phyloP scores from a whole-genome alignment of 495 filamentous ascomycete species.

The Penicillium crystallinum region DNA sequence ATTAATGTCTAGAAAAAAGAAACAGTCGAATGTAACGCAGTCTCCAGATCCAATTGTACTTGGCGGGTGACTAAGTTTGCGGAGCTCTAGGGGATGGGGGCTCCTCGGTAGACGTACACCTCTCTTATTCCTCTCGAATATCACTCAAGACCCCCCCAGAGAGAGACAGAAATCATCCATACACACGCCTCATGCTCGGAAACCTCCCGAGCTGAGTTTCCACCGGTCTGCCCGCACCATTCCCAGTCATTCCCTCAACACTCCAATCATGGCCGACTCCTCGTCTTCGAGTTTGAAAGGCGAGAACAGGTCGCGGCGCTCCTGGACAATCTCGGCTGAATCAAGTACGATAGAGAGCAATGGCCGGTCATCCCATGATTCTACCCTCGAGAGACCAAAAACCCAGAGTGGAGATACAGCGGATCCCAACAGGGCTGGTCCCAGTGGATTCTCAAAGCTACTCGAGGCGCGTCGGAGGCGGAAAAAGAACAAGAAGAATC shows the following conservation, averaged over 20 bases:
- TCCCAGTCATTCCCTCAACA: conserved; percentile 3
- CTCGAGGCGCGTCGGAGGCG: conserved; percentile 44
- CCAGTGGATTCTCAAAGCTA: conserved; percentile 49
- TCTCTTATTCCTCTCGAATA: background rate
- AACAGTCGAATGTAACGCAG: background rate
- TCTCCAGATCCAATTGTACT: background rate
- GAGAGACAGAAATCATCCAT: background rate
- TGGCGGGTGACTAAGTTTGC: conserved; percentile 4
- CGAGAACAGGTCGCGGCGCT: conserved; percentile 25
- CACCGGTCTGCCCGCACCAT: background rate
- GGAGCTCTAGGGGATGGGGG: conserved; percentile 1
- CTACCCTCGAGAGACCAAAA: conserved; percentile 37
- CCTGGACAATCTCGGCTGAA: conserved; percentile 31
- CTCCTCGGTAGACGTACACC: background rate
- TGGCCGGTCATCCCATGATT: conserved; percentile 42
- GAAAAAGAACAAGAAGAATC: conserved; percentile 38
- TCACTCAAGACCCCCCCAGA: background rate
- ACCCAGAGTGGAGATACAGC: conserved; percentile 36
- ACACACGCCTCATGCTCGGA: background rate
- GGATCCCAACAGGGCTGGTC: conserved; percentile 32
- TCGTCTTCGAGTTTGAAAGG: conserved; percentile 25
- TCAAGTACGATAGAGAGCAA: conserved; percentile 35
- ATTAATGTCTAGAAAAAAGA: background rate
- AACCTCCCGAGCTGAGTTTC: background rate
- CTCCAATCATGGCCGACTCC: conserved; percentile 28